These are phyloP conservation scores for Tetradesmus obliquus DNA, from an alignment of 139 green algal species.

Conservation along the genomic window DNA sequence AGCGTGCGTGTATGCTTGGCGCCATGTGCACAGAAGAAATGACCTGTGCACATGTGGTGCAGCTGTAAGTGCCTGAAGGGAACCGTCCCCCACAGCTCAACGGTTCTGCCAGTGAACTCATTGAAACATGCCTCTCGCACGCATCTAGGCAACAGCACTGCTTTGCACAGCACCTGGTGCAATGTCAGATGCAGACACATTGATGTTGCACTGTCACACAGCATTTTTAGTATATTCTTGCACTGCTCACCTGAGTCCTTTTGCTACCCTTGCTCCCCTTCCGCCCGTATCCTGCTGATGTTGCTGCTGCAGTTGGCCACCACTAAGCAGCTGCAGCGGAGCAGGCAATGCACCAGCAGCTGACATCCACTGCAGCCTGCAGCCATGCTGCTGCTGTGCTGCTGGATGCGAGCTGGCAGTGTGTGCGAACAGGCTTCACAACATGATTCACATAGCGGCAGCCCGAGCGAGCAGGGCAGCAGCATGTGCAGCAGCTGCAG, in stretches of 20 bases:
- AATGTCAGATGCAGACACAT: not conserved
- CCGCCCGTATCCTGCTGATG: not conserved
- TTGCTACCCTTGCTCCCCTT: too few species aligned
- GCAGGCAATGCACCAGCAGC: not conserved
- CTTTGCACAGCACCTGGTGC: not conserved
- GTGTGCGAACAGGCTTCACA: not conserved
- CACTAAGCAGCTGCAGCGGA: slow-evolving; percentile 24
- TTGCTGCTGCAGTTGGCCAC: slow-evolving; percentile 39
- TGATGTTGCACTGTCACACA: not conserved
- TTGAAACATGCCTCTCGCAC: too few species aligned
- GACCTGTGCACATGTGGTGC: too few species aligned
- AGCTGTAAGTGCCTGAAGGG: too few species aligned
- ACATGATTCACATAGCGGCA: not conserved
- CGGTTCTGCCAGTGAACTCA: too few species aligned
- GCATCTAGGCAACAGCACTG: not conserved
- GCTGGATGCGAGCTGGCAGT: not conserved
- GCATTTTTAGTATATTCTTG: too few species aligned
- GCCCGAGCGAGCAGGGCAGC: not conserved
- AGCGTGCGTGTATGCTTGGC: too few species aligned
- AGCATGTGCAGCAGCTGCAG: not conserved
- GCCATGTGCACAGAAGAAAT: too few species aligned
- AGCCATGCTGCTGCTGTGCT: not conserved
- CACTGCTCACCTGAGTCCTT: too few species aligned
- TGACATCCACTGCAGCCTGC: not conserved
- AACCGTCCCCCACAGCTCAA: too few species aligned